Evolutionary conservation across 2,329 filamentous ascomycete species (phyloP), one percentile per base, ranked within the genome.

Genomic region (Beauveria sp.): DNA sequence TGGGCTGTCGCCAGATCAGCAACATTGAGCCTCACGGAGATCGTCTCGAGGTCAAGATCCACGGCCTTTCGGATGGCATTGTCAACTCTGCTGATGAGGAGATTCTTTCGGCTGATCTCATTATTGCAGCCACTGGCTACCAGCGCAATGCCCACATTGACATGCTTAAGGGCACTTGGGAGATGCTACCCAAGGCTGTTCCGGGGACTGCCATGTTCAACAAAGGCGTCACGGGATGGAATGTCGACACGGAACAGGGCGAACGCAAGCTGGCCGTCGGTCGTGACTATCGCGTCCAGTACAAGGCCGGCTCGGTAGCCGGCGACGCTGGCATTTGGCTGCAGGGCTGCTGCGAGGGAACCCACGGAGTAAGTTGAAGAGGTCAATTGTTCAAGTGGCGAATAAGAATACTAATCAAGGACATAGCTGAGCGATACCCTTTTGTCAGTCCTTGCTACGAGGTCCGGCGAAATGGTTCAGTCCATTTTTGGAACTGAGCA

Each of bases 291-390:
- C 82, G 82, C 56, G 84, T 97, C 54, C 77, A 86, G 62, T 91
- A 96, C 70, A 80, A 83, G 54, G 77, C 83, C 1, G 86, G 83
- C 34, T 80, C 83, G 53, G 88, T 97, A 40, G 82, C 85, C n/a
- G 71, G 80, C 0, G 84, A 87, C 50, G 88, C 91, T 16, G 92
- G 92, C 3, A 80, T 97, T 62, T 97, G 90, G 88, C 79, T 97
- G 67, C 94, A 97, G 73, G 93, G 93, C 37, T 97, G 92, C 77
- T 96, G 92, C 72, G 92, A 97, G 78, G 85, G 82, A 64, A 96
- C 92, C 40, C 93, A 97, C 73, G 93, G 93, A 63, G 89, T 93
- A 83, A 85, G 89, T 86, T 61, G 55, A 44, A 37, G 2, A 43
- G 18, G 7, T 28, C 54, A 22, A 18, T 24, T 43, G 14, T 48